Evolutionary conservation across 805 yeast species (phyloP), one percentile per base, ranked within the genome.

Genomic region (Yueomyces sp.): DNA sequence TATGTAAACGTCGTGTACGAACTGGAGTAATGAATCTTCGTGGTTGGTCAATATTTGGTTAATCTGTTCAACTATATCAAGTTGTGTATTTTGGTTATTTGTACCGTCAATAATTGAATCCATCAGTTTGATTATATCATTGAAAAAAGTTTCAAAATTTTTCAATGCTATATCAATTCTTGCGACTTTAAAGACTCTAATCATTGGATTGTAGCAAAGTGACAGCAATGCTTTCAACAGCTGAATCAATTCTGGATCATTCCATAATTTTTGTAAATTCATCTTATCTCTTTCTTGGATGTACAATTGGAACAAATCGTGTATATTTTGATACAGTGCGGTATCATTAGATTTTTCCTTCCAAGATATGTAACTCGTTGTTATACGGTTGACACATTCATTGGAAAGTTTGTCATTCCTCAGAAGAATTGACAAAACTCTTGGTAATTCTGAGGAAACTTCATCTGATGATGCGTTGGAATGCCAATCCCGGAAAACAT

Each of bases 1-100:
- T n/a, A 70, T 48, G 59, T 88, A 87, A n/a, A 87, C 74, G 43
- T 82, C 79, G 55, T 85, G 90, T 45, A 90, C 69, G 55, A 90
- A 92, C 43, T 66, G 66, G 67, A 85, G 85, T 40, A 85, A 70
- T 9, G 79, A 69, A 45, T 75, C 77, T 50, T 85, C 84, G 59
- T 88, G 94, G 30, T 75, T 74, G 38, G 78, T 77, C 38, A 86
- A 72, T 26, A 90, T 64, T 8, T 67, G 67, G 56, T 82, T 74
- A 37, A 90, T 73, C 38, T 73, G 70, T 29, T 59, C 65, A n/a
- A 60, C 62, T n/a, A 59, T 47, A 48, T 78, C 73, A 33, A 85
- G 88, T 47, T 84, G 72, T 48, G 82, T 80, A 39, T 74, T 68
- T 2, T 83, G 67, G 12, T 57, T 56, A 8, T 44, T 28, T n/a